Conservation (phyloP, 2,329 filamentous ascomycete species). For the Teratosphaeria viscida region DNA sequence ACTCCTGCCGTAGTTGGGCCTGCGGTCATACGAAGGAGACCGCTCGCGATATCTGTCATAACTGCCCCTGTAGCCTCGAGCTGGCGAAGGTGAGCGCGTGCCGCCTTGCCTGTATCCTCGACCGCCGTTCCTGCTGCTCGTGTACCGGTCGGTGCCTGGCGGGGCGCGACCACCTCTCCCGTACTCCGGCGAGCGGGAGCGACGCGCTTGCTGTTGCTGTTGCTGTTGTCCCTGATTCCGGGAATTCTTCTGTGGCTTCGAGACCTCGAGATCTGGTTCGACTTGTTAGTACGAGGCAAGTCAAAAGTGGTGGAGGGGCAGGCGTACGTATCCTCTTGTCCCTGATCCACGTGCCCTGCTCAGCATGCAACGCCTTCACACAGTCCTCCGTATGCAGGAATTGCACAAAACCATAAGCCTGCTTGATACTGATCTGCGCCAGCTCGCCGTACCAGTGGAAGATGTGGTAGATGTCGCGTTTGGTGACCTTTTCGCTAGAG, state of each 20-base stretch:
- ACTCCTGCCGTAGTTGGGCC: conserved; percentile 30
- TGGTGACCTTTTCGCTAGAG: conserved; percentile 84
- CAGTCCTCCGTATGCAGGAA: conserved; percentile 72
- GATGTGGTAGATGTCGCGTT: conserved; percentile 83
- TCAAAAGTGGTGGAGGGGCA: background rate
- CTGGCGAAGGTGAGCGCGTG: conserved; percentile 35
- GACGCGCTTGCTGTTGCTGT: conserved; percentile 20
- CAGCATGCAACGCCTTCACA: conserved; percentile 58
- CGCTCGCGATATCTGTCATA: conserved; percentile 26
- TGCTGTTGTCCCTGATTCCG: conserved; percentile 21
- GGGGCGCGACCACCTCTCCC: conserved; percentile 36
- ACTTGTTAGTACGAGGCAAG: conserved; percentile 1
- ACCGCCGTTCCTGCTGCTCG: conserved; percentile 36
- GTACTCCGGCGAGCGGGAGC: conserved; percentile 56
- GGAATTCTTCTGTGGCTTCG: conserved; percentile 59
- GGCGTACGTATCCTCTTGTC: conserved; percentile 87
- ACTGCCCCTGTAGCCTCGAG: conserved; percentile 27
- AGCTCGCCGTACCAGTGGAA: conserved; percentile 79
- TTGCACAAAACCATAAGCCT: conserved; percentile 93
- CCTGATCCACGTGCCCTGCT: conserved; percentile 72
- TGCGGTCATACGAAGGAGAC: conserved; percentile 35
- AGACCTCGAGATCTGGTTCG: conserved; percentile 69
- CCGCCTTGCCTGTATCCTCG: conserved; percentile 23
- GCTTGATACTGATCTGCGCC: conserved; percentile 92
- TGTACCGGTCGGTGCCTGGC: conserved; percentile 24